These are phyloP conservation scores for Spergularia bocconei DNA, from an alignment of 148 eudicot species.

Conservation along the genomic window DNA sequence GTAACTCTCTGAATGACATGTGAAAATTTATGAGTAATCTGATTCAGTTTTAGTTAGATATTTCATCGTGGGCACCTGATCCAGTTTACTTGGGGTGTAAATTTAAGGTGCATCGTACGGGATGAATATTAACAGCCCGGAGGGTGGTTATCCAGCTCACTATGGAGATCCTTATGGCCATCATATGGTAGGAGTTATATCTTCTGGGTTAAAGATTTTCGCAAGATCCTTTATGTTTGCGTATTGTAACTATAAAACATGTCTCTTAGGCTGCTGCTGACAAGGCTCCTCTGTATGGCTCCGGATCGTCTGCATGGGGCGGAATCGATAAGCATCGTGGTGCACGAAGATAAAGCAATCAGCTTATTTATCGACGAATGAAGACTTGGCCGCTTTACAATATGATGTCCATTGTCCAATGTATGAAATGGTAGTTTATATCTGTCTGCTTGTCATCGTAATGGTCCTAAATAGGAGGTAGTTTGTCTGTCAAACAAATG, in stretches of 20 bases:
- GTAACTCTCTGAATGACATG: neutral
- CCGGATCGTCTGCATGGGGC: constrained; percentile 78
- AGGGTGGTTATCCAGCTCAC: constrained; percentile 52
- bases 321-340: constrained; percentile 64
- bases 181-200: constrained; percentile 54
- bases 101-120: constrained; percentile 74
- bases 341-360: constrained; percentile 51
- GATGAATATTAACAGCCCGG: constrained; percentile 52
- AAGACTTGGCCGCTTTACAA: constrained; percentile 21
- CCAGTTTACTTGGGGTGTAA: constrained; percentile 18
- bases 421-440: constrained; percentile 41
- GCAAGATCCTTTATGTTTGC: neutral
- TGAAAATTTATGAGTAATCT: neutral
- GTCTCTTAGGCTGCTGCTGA: constrained; percentile 66
- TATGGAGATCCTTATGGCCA: constrained; percentile 71
- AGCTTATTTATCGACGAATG: constrained; percentile 15
- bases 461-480: constrained; percentile 27
- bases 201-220: constrained; percentile 14
- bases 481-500: constrained; percentile 28
- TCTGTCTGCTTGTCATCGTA: constrained; percentile 28
- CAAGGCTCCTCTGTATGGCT: constrained; percentile 69
- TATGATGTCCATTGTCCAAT: constrained; percentile 33
- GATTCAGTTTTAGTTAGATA: neutral
- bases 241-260: constrained; percentile 13
- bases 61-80: constrained; percentile 16